A percentile compares a stretch with the other conserved stretches of the same genome.
Evolutionary conservation across 2,329 filamentous ascomycete genomes (phyloP).

Genomic region (Helicocarpus griseus): DNA sequence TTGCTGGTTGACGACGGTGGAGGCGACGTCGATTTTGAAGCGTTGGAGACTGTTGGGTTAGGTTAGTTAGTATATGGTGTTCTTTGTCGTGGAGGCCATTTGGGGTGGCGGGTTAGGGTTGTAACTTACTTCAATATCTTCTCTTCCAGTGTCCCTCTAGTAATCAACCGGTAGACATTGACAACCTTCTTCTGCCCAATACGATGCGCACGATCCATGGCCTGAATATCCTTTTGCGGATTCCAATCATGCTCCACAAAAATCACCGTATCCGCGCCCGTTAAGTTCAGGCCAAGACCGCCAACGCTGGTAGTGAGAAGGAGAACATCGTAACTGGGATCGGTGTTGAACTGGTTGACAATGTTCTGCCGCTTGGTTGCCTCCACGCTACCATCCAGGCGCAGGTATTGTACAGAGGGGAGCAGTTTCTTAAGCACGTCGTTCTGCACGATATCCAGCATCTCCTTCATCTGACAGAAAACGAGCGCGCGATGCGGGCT

Average conservation of each 20-base stretch:
- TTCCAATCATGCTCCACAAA: conserved; percentile 99
- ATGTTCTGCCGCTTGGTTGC: conserved; percentile 92
- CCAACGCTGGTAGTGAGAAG: conserved; percentile 92
- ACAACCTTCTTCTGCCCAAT: conserved; percentile 99
- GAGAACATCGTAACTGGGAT: conserved; percentile 90
- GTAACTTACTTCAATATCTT: conserved; percentile 73
- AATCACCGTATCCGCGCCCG: conserved; percentile 95
- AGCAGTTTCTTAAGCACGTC: conserved; percentile 83
- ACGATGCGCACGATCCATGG: conserved; percentile 96
- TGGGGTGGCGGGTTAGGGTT: conserved; percentile 10
- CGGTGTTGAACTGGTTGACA: conserved; percentile 97
- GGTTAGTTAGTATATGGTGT: conserved; percentile 4
- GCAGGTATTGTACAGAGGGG: conserved; percentile 84
- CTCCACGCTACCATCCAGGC: conserved; percentile 89
- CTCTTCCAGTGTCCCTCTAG: conserved; percentile 89
- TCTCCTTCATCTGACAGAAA: conserved; percentile 99
- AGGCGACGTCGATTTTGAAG: conserved; percentile 98
- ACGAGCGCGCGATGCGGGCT: conserved; percentile 92
- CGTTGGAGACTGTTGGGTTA: conserved; percentile 63
- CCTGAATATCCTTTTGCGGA: conserved; percentile 94
- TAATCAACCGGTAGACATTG: conserved; percentile 95
- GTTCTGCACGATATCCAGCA: conserved; percentile 97
- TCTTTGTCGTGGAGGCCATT: neutral
- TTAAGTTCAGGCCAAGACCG: conserved; percentile 87
- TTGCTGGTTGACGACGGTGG: conserved; percentile 97